Evolutionary conservation across 768 basidiomycete genomes (phyloP).

Genomic region (Mycena olivaceomarginata): DNA sequence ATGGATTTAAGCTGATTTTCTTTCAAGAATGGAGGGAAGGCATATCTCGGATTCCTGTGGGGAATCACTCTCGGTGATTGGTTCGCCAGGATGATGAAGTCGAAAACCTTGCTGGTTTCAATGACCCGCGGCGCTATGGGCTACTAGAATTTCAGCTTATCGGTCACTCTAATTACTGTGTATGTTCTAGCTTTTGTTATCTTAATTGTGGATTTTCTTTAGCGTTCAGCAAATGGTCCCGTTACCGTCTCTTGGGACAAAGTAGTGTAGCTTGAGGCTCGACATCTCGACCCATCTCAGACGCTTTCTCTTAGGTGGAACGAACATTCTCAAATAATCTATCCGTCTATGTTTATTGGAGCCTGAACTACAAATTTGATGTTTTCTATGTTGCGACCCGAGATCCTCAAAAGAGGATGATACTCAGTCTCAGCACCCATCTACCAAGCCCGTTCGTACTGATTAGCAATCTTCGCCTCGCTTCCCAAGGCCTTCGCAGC

Average conservation of each 20-base stretch:
- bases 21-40: constrained; percentile 59
- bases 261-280: too few species aligned
- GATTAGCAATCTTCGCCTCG: constrained; percentile 81
- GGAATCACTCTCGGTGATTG: constrained; percentile 67
- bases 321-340: too few species aligned
- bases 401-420: too few species aligned
- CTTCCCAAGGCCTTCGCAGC: constrained; percentile 80
- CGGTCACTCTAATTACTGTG: not conserved
- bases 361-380: not conserved
- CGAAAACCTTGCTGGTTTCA: constrained; percentile 47
- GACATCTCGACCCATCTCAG: too few species aligned
- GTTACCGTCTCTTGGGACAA: too few species aligned
- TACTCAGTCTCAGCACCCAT: constrained; percentile 43
- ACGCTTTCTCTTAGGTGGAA: too few species aligned
- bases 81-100: constrained; percentile 56
- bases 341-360: too few species aligned
- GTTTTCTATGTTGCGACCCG: too few species aligned
- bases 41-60: constrained; percentile 63
- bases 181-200: not conserved
- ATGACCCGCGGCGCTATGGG: constrained; percentile 35
- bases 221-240: not conserved
- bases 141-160: constrained; percentile 3
- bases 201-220: constrained; percentile 5
- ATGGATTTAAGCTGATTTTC: constrained; percentile 4
- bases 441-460: constrained; percentile 80